Conservation (phyloP, 768 basidiomycete species). For the Termitomyces sp. region DNA sequence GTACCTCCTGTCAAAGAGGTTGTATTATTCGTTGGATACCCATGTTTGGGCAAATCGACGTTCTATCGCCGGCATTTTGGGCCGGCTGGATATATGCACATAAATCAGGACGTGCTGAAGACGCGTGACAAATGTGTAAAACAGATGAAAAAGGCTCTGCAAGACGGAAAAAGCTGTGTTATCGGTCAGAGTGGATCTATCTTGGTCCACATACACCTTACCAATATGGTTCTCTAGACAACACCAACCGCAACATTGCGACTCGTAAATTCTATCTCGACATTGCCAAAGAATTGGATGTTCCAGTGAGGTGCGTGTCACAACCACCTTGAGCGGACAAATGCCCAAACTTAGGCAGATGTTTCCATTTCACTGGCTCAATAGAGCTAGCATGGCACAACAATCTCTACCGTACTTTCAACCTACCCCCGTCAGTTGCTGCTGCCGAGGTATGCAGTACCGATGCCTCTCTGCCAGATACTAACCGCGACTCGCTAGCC, state of each 20-base stretch:
- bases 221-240: constrained; percentile 49
- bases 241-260: constrained; percentile 77
- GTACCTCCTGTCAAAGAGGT: constrained; percentile 34
- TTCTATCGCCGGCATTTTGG: constrained; percentile 73
- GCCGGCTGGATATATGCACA: constrained; percentile 66
- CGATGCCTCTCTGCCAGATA: not conserved
- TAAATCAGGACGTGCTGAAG: constrained; percentile 84
- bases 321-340: not conserved
- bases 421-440: constrained; percentile 43
- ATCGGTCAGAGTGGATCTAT: constrained; percentile 52
- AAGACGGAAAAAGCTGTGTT: constrained; percentile 62
- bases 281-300: constrained; percentile 51
- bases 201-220: not conserved
- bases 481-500: constrained; percentile 26
- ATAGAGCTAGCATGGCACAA: constrained; percentile 91
- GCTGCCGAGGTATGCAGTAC: constrained; percentile 34
- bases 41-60: constrained; percentile 73
- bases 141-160: constrained; percentile 52
- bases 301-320: constrained; percentile 51
- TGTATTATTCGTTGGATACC: constrained; percentile 51
- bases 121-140: constrained; percentile 75
- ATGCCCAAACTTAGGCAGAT: constrained; percentile 34
- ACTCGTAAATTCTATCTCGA: constrained; percentile 74
- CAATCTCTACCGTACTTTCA: constrained; percentile 81
- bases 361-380: constrained; percentile 72